These are phyloP conservation scores for Heliamphora exappendiculata DNA, from an alignment of 148 eudicot species.

Conservation along the genomic window DNA sequence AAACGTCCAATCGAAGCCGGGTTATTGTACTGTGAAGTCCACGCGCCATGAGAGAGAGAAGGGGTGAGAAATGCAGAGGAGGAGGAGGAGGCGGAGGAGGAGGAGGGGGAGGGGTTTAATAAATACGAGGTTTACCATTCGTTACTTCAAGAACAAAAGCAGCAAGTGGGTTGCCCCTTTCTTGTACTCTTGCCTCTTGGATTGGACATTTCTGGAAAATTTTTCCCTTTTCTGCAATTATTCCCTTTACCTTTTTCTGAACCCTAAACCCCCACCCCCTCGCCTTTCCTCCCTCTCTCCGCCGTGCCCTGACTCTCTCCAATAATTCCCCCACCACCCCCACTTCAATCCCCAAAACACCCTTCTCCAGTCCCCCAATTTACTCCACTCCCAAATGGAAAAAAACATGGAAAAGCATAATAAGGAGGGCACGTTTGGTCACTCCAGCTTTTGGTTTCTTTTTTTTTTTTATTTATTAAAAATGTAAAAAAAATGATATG, in stretches of 20 bases:
- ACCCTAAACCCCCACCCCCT: background rate
- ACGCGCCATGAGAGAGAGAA: constrained; percentile 13
- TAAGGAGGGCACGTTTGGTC: too few relatives aligned
- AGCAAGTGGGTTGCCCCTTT: constrained; percentile 29
- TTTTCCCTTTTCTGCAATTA: constrained; percentile 16
- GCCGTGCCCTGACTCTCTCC: background rate
- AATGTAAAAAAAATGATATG: too few relatives aligned
- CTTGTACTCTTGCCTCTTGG: constrained; percentile 21
- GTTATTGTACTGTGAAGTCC: too few relatives aligned
- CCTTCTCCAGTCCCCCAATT: background rate
- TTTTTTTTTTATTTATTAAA: too few relatives aligned
- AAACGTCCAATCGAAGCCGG: too few relatives aligned
- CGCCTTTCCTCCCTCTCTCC: background rate
- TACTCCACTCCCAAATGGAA: background rate
- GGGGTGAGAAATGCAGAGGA: background rate
- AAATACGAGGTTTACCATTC: constrained; percentile 33
- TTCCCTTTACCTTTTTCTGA: constrained; percentile 12
- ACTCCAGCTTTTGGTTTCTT: too few relatives aligned
- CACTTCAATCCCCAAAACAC: background rate
- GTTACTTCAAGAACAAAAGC: constrained; percentile 38
- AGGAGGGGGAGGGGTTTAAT: background rate
- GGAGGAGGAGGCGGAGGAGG: too few relatives aligned
- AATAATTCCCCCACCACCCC: background rate
- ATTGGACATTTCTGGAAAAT: constrained; percentile 20
- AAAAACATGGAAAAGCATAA: background rate